Evolutionary conservation across 352 stramenopile genomes (phyloP), one percentile per base, ranked within the genome.

Genomic region (Paralagenidium karlingii): DNA sequence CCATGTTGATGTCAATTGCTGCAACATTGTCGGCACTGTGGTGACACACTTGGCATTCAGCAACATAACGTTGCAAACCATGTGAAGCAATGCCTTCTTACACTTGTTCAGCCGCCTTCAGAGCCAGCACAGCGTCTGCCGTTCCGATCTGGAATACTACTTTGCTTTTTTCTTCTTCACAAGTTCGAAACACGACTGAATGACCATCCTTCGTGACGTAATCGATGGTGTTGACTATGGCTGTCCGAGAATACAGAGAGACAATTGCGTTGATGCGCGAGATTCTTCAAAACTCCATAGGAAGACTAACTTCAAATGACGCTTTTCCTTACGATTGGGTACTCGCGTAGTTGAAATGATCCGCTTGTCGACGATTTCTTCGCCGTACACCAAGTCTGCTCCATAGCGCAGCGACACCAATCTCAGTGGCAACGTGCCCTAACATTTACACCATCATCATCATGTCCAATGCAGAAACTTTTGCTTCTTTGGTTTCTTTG

Each of bases 311-410:
- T n/a, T n/a, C n/a, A n/a, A n/a, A 30, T 9, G 7, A 63, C 80
- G 22, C 45, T 34, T 9, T 70, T 39, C 33, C 41, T 16, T 46
- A 63, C 68, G 55, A 41, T 97, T 96, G n/a, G 74, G 54, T 0
- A 90, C 55, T 15, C 88, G 78, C 19, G 77, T 79, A 8, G 81
- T 82, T 4, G 71, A 58, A 10, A 82, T 71, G 34, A 97, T 86
- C 39, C 82, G 82, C 53, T 94, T 85, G 69, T 97, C 93, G 40
- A 98, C 78, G 40, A 97, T 84, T 61, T 98, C 93, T 66, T 98
- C 93, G 21, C 80, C 79, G 53, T 96, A 97, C 0, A 95, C 80
- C 22, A 96, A 57, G 33, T 96, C 74, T 7, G 89, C 89, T 32
- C 90, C 90, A 53, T 97, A 96, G 3, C 71, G 63, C 37, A 97